Evolutionary conservation across 2,329 filamentous ascomycete species (phyloP).

Genomic region (Neofusicoccum sp.): DNA sequence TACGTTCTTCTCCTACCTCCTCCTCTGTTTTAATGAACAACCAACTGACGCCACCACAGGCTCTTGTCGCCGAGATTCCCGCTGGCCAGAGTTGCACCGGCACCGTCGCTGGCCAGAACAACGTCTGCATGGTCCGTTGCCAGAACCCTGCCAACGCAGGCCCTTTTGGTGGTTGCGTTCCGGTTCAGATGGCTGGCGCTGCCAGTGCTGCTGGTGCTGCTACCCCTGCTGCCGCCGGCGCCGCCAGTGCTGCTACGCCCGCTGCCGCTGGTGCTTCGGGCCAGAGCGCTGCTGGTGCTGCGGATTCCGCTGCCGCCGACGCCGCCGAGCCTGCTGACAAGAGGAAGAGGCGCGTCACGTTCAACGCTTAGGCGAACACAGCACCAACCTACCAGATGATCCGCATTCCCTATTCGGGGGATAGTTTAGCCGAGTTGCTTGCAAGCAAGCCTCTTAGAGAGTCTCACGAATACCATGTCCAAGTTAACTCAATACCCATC

Average conservation of each 20-base stretch:
- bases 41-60: conserved; percentile 32
- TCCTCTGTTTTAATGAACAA: not conserved
- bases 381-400: too few relatives aligned
- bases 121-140: conserved; percentile 63
- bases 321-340: not conserved
- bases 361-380: not conserved
- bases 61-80: conserved; percentile 60
- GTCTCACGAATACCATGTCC: not conserved
- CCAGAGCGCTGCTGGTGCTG: not conserved
- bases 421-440: not conserved
- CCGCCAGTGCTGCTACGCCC: conserved; percentile 1
- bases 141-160: conserved; percentile 60
- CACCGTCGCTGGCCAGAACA: conserved; percentile 57
- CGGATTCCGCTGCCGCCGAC: conserved; percentile 18
- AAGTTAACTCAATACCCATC: not conserved
- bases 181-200: conserved; percentile 48
- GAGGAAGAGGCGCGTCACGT: not conserved
- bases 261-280: not conserved
- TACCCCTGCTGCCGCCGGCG: not conserved
- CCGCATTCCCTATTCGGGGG: too few relatives aligned
- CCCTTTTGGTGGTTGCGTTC: conserved; percentile 62
- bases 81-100: conserved; percentile 58
- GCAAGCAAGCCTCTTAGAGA: not conserved
- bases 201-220: conserved; percentile 20
- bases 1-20: conserved; percentile 17